A percentile compares a stretch with the other conserved stretches of the same genome.
These are phyloP conservation scores for Candida oleophila DNA, from an alignment of 805 yeast species.

Conservation along the genomic window DNA sequence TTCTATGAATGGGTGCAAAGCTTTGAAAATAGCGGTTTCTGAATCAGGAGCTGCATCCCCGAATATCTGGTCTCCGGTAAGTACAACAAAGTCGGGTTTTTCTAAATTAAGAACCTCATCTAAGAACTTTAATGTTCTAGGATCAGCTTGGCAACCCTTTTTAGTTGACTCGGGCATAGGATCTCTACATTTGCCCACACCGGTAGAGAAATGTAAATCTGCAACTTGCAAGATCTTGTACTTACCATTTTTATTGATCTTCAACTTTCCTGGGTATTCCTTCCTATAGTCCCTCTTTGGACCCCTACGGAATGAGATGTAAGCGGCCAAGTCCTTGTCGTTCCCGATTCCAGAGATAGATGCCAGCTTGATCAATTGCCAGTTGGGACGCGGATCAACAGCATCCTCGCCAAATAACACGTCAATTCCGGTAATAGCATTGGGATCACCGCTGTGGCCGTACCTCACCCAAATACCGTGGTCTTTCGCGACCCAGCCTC, in stretches of 20 bases:
- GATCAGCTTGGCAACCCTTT: constrained; percentile 73
- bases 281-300: constrained; percentile 26
- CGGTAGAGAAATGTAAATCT: constrained; percentile 88
- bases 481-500: constrained; percentile 48
- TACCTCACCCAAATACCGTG: constrained; percentile 62
- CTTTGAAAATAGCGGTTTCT: constrained; percentile 77
- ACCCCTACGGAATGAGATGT: constrained; percentile 36
- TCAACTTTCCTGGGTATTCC: constrained; percentile 30
- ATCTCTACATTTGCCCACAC: constrained; percentile 76
- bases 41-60: constrained; percentile 82
- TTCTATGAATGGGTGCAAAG: constrained; percentile 63
- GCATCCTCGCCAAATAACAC: constrained; percentile 72
- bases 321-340: constrained; percentile 21
- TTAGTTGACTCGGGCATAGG: constrained; percentile 53
- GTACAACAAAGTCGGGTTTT: constrained; percentile 78
- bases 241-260: constrained; percentile 41
- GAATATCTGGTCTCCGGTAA: constrained; percentile 90
- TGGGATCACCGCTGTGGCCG: constrained; percentile 36
- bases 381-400: constrained; percentile 73
- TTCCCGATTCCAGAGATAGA: constrained; percentile 21
- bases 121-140: constrained; percentile 62
- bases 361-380: constrained; percentile 44
- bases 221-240: constrained; percentile 88
- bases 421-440: constrained; percentile 58
- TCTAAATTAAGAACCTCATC: constrained; percentile 67